Base-by-base conservation (phyloP, 2,329 filamentous ascomycete species). In the Cladobotryum mycophilum region DNA sequence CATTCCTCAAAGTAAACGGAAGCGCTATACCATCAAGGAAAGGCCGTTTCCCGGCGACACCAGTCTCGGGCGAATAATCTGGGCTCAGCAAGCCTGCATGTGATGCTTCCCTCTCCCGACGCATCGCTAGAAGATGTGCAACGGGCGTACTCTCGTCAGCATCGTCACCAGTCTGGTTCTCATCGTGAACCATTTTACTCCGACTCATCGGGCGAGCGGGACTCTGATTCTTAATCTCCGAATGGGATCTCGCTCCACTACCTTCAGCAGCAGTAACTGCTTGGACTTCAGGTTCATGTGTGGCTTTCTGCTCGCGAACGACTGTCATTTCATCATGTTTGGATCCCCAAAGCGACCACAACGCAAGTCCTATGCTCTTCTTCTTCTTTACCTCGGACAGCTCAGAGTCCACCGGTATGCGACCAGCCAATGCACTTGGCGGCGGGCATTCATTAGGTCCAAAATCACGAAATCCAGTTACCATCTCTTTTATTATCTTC, bases 331-430 rank as follows among this genome's bases (percentile, higher is more conserved):
- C 80, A 63, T 97, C 93, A 62, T 96, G 89, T 64, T 88, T 95
- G 42, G 86, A 91, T 13, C 89, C 90, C 87, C 90, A 95, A 1
- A 85, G 75, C 45, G 84, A 87, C 92, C 92, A 97, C 56, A 96
- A 71, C 2, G 84, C 81, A 66, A 96, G 74, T 7, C 86, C 88
- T 68, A 86, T 81, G 56, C 87, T 90, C 74, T 80, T 84, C 57
- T 70, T 76, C 67, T 75, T 82, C 63, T 78, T 77, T 59, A 74
- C 75, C 55, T 64, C 61, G 1, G 58, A 55, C n/a, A 62, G 35
- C 14, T 77, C 75, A n/a, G 74, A 56, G 36, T 61, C 60, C 34
- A 65, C 70, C 55, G 75, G 76, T 52, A 84, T 77, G 51, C 89
- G 75, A 1, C 88, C 87, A 2, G 87, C 90, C 9, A 96, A 70